A percentile compares a stretch with the other conserved stretches of the same genome.
These are phyloP conservation scores for Punica granatum DNA, from an alignment of 345 rosid species.

Conservation along the genomic window DNA sequence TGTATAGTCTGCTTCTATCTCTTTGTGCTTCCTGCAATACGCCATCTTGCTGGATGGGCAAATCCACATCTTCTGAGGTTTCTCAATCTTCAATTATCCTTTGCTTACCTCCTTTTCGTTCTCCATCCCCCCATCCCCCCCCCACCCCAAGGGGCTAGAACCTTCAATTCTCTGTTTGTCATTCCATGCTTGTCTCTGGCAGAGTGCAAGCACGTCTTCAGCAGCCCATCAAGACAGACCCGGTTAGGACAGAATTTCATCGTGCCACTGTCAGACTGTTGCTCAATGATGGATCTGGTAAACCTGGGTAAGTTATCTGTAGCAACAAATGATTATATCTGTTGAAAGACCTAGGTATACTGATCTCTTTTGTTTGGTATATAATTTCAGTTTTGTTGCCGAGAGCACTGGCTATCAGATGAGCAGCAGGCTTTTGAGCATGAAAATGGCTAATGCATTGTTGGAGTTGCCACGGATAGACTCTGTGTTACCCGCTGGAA, in stretches of 20 bases:
- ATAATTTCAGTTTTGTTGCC: constrained; percentile 65
- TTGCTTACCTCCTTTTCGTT: neutral
- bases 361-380: constrained; percentile 7
- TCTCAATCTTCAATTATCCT: constrained; percentile 12
- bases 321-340: neutral
- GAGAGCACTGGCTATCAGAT: constrained; percentile 89
- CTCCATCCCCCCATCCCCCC: neutral
- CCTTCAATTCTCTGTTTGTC: neutral
- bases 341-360: neutral
- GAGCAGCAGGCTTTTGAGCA: constrained; percentile 89
- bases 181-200: constrained; percentile 9
- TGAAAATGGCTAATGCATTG: constrained; percentile 89
- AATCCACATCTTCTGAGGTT: constrained; percentile 73
- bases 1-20: constrained; percentile 84
- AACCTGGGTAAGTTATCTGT: constrained; percentile 44
- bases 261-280: constrained; percentile 69
- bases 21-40: constrained; percentile 77
- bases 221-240: constrained; percentile 61
- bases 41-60: constrained; percentile 76
- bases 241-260: constrained; percentile 60
- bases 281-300: constrained; percentile 78
- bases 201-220: constrained; percentile 74
- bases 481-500: constrained; percentile 55
- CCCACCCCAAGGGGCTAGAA: too few relatives aligned
- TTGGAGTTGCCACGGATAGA: constrained; percentile 75